Evolutionary conservation across 2,329 filamentous ascomycete species (phyloP), one percentile per base, ranked within the genome.

Genomic region (Arthroderma uncinatum): DNA sequence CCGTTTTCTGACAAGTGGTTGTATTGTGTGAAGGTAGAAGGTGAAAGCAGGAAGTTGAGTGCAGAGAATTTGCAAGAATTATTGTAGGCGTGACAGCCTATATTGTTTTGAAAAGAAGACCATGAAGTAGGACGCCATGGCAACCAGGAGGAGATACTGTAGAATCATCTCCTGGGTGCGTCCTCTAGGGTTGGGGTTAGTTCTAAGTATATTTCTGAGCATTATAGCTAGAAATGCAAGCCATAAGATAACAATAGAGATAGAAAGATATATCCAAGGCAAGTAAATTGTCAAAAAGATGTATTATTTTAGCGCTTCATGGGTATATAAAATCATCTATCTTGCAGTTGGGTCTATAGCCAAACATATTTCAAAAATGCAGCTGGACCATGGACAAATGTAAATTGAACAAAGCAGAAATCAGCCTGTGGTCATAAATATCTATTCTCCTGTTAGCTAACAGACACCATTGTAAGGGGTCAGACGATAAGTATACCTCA

Each of bases 401-500:
- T 28, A 6, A 33, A 16, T 25, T 9, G n/a, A 14, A 19, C 21
- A 28, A 47, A 16, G 47, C n/a, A 33, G 47, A 50, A 9, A 54
- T 57, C 37, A 60, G 54, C 56, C 54, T 58, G 67, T 67, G 53
- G 70, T 61, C 69, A 71, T 71, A 56, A 71, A 70, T 55, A 72
- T 71, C 70, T 72, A 55, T 16, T 12, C 33, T 44, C 25, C n/a
- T 25, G 58, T 59, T 52, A 57, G 52, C 28, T 14, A 36, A 12
- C n/a, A 7, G 21, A 14, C 16, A 12, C 48, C 37, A 5, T 36
- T 42, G n/a, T 36, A 16, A 39, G 10, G 19, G 14, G 2, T 39
- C 14, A 21, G 5, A 4, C 12, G 23, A 19, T 57, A 59, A 34
- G 66, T 76, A 70, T 74, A 91, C 87, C 83, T 96, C 90, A 70